Evolutionary conservation across 768 basidiomycete species (phyloP).

Genomic region (Lactarius hatsudake): DNA sequence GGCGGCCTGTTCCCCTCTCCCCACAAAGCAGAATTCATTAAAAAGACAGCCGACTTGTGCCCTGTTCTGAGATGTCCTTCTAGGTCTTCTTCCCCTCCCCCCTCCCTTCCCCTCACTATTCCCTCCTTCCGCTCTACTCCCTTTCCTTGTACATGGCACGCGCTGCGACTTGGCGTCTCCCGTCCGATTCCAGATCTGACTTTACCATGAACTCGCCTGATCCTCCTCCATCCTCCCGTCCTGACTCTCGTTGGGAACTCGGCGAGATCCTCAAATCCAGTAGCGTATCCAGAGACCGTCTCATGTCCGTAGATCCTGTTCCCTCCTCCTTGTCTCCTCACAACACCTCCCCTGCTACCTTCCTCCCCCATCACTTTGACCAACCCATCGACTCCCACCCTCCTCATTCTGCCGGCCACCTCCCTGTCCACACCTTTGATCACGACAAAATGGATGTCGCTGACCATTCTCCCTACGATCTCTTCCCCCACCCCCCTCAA

Average conservation of each 20-base stretch:
- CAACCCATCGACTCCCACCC: slow-evolving; percentile 34
- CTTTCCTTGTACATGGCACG: slow-evolving; percentile 15
- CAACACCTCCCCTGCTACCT: slow-evolving; percentile 49
- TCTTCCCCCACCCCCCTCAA: slow-evolving; percentile 49
- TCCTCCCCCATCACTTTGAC: slow-evolving; percentile 48
- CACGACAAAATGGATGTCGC: slow-evolving; percentile 52
- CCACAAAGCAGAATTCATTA: slow-evolving; percentile 27
- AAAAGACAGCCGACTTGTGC: slow-evolving; percentile 25
- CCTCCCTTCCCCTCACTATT: slow-evolving; percentile 1
- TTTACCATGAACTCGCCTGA: slow-evolving; percentile 24
- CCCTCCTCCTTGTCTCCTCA: slow-evolving; percentile 40
- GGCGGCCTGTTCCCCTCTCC: slow-evolving; percentile 6
- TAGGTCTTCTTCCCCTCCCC: slow-evolving; percentile 17
- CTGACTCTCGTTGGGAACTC: slow-evolving; percentile 41
- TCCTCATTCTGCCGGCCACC: slow-evolving; percentile 34
- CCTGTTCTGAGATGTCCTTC: slow-evolving; percentile 17
- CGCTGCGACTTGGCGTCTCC: slow-evolving; percentile 25
- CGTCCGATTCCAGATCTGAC: slow-evolving; percentile 30
- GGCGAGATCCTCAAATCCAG: slow-evolving; percentile 45
- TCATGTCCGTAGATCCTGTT: slow-evolving; percentile 46
- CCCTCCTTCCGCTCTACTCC: slow-evolving; percentile 18
- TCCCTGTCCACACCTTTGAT: slow-evolving; percentile 44
- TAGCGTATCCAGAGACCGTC: slow-evolving; percentile 39
- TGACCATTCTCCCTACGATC: slow-evolving; percentile 61
- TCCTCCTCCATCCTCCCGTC: slow-evolving; percentile 39